Conservation (phyloP, 305 asterid species). For the Fraxinus ornus region DNA sequence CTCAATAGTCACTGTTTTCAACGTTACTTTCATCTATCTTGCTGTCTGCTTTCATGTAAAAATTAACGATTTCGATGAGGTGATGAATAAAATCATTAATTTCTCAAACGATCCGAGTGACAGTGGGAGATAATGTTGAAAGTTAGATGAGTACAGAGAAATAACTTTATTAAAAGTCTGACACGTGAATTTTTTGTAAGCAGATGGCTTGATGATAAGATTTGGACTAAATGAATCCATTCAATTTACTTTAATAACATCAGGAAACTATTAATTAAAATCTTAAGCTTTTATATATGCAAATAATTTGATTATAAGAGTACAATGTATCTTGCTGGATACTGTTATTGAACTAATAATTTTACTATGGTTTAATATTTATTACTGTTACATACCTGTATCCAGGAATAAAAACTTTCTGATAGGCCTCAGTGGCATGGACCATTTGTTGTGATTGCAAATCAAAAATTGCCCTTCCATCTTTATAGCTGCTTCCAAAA, state of each 20-base stretch:
- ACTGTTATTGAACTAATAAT: not conserved
- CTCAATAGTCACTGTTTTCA: not conserved
- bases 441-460: constrained; percentile 61
- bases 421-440: constrained; percentile 86
- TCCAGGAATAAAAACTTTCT: constrained; percentile 79
- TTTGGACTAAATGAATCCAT: too few species aligned
- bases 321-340: not conserved
- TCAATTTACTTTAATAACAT: too few species aligned
- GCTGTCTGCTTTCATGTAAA: too few species aligned
- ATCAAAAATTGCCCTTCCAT: constrained; percentile 54
- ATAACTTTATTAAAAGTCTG: not conserved
- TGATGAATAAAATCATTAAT: not conserved
- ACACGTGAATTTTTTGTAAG: not conserved
- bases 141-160: not conserved
- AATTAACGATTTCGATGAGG: not conserved
- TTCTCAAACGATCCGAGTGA: not conserved
- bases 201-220: not conserved
- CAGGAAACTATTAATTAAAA: too few species aligned
- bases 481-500: constrained; percentile 78
- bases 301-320: not conserved
- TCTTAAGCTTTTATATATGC: not conserved
- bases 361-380: too few species aligned
- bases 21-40: not conserved
- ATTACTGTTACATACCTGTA: constrained; percentile 39
- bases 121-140: not conserved